Percentiles rank a stretch among this genome's conserved stretches.
These are phyloP conservation scores for Cyclanthera cordifolia DNA, from an alignment of 306 rosid species.

Conservation along the genomic window DNA sequence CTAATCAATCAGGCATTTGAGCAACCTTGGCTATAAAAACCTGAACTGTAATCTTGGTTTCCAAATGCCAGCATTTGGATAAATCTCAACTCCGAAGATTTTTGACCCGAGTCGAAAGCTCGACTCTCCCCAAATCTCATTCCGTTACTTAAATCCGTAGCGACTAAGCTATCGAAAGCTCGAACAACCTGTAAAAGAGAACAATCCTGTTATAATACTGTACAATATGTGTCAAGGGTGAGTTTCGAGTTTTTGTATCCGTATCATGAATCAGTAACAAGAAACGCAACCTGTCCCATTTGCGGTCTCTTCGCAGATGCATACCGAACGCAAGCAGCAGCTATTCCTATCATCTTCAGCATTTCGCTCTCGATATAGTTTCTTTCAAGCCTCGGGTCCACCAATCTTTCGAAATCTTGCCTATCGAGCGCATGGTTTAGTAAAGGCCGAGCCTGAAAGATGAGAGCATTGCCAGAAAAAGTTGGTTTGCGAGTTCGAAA, in stretches of 20 bases:
- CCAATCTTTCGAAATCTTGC: constrained; percentile 40
- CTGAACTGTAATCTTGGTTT: constrained; percentile 58
- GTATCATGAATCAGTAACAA: background rate
- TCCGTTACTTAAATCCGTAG: constrained; percentile 68
- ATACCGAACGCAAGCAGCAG: constrained; percentile 82
- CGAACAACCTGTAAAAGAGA: constrained; percentile 55
- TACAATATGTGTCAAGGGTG: background rate
- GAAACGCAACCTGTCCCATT: constrained; percentile 72
- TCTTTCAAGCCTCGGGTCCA: constrained; percentile 57
- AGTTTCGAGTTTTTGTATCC: background rate
- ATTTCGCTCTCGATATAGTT: constrained; percentile 56
- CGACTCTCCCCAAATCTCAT: constrained; percentile 77
- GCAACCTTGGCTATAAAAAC: constrained; percentile 42
- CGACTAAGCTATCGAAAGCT: constrained; percentile 58
- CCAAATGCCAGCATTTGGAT: constrained; percentile 75
- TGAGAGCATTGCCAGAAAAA: constrained; percentile 21
- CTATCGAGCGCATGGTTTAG: constrained; percentile 52
- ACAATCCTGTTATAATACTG: background rate
- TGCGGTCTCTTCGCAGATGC: constrained; percentile 69
- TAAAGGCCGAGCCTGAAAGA: constrained; percentile 73
- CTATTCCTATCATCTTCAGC: constrained; percentile 58
- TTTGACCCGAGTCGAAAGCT: constrained; percentile 52
- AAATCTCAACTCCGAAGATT: constrained; percentile 54
- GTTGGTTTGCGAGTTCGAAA: constrained; percentile 3
- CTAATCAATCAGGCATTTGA: constrained; percentile 6